Percentiles rank a stretch among this genome's conserved stretches.
Evolutionary conservation across 345 rosid species (phyloP).

Genomic region (Hibiscus mutabilis): DNA sequence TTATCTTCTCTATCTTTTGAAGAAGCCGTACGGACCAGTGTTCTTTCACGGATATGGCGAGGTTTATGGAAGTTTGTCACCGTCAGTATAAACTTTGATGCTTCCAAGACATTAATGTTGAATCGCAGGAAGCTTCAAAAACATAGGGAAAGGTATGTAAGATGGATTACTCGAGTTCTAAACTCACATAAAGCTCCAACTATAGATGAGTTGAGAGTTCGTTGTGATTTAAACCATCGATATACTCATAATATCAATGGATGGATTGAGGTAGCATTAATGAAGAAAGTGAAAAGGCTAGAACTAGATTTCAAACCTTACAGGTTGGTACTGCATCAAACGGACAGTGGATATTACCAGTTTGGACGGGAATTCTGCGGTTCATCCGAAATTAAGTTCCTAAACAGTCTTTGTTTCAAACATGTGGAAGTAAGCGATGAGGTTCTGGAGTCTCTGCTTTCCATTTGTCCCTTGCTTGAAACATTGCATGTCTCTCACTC

Average conservation of each 20-base stretch:
- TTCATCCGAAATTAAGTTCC: neutral
- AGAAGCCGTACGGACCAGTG: neutral
- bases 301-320: neutral
- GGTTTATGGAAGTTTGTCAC: neutral
- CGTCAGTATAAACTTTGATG: neutral
- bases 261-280: neutral
- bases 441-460: neutral
- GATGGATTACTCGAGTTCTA: neutral
- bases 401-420: neutral
- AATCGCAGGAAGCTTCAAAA: neutral
- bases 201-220: neutral
- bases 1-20: neutral
- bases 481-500: neutral
- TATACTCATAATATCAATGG: neutral
- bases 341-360: neutral
- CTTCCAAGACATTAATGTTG: neutral
- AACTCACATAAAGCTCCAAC: neutral
- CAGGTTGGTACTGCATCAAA: no score
- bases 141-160: neutral
- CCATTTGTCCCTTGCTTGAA: neutral
- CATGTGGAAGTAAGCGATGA: neutral
- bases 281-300: neutral
- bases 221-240: neutral
- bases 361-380: neutral
- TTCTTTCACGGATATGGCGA: neutral